Evolutionary conservation across 1,139 yeast genomes (phyloP).

Genomic region (Candida gigantensis): DNA sequence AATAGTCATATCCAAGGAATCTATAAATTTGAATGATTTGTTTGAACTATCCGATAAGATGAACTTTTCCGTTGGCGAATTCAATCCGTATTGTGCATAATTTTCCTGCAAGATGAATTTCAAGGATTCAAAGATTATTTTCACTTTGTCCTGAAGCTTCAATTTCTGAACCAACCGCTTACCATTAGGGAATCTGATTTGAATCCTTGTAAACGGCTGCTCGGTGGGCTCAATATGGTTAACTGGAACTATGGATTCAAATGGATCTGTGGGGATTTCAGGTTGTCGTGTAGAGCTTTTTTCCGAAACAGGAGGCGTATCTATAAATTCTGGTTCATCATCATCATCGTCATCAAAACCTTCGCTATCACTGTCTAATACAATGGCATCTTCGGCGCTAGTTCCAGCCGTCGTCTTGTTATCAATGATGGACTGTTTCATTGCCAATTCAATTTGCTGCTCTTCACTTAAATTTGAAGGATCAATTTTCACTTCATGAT

Average conservation of each 20-base stretch:
- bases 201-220: constrained; percentile 71
- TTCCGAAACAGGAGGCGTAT: constrained; percentile 2
- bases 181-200: constrained; percentile 86
- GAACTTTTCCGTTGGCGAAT: constrained; percentile 36
- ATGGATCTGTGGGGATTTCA: constrained; percentile 22
- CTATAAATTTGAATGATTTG: constrained; percentile 65
- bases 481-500: constrained; percentile 54
- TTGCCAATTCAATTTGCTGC: constrained; percentile 79
- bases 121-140: constrained; percentile 36
- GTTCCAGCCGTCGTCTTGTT: constrained; percentile 16
- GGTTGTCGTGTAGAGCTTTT: constrained; percentile 7
- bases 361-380: constrained; percentile 23
- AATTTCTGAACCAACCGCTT: constrained; percentile 79
- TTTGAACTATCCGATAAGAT: constrained; percentile 61
- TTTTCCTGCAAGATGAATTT: constrained; percentile 61
- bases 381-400: constrained; percentile 30
- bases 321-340: constrained; percentile 6
- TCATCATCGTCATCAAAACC: constrained; percentile 17
- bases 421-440: constrained; percentile 59
- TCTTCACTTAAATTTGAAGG: constrained; percentile 74
- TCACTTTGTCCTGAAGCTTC: constrained; percentile 54
- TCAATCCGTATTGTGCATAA: constrained; percentile 46
- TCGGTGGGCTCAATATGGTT: constrained; percentile 61
- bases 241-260: constrained; percentile 47
- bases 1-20: constrained; percentile 59